These are phyloP conservation scores for Boletus subparvulus DNA, from an alignment of 768 basidiomycete genomes.

Conservation along the genomic window DNA sequence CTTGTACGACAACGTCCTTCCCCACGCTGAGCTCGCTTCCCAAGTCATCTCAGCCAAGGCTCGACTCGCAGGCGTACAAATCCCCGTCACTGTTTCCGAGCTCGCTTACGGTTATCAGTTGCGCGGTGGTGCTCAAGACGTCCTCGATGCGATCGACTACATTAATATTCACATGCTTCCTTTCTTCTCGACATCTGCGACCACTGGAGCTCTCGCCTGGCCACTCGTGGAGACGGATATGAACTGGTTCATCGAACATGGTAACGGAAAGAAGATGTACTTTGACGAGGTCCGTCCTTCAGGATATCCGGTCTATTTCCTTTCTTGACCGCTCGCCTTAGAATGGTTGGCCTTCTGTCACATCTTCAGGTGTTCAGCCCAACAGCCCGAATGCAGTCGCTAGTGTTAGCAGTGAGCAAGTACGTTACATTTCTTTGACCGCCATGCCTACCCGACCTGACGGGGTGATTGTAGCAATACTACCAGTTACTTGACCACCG, in stretches of 20 bases:
- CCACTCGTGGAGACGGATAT: constrained; percentile 57
- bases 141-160: constrained; percentile 59
- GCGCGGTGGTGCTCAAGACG: constrained; percentile 48
- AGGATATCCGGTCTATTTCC: background rate
- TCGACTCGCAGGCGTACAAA: constrained; percentile 50
- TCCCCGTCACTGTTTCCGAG: constrained; percentile 69
- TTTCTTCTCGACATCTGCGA: constrained; percentile 47
- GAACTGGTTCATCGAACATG: constrained; percentile 66
- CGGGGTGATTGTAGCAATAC: constrained; percentile 40
- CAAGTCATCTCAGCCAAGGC: constrained; percentile 52
- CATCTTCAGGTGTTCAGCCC: constrained; percentile 59
- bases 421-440: constrained; percentile 27
- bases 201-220: constrained; percentile 58
- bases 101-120: constrained; percentile 61
- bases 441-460: background rate
- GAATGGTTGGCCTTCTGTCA: constrained; percentile 79
- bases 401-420: constrained; percentile 60
- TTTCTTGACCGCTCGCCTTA: constrained; percentile 24
- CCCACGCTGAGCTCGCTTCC: constrained; percentile 45
- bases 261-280: constrained; percentile 71
- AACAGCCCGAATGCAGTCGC: constrained; percentile 64
- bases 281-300: constrained; percentile 54
- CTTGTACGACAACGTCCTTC: constrained; percentile 56
- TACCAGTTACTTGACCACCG: constrained; percentile 61
- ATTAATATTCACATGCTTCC: constrained; percentile 73